Base-by-base conservation (phyloP, 2,329 filamentous ascomycete species). In the Beauveria bassiana region DNA sequence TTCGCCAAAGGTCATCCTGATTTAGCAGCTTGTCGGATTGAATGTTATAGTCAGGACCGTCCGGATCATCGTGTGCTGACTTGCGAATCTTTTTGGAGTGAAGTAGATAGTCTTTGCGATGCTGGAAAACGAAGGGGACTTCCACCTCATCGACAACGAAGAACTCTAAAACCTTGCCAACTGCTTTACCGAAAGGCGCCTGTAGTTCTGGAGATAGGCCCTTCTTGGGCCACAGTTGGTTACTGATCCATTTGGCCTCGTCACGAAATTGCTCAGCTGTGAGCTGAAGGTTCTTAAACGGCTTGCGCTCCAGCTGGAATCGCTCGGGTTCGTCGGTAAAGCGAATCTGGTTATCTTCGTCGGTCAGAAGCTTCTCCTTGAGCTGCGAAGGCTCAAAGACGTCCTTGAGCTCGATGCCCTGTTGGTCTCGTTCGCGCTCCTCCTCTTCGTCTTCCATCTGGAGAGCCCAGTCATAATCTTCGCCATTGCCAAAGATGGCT, bases 301-400 rank as follows among this genome's bases (percentile, higher is more conserved):
- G 85, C 71, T 92, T 92, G 67, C 95, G 87, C 54, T 96, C 91
- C 59, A 99, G 77, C 73, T 99, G 95, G 74, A 96, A 93, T 69
- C 95, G 88, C 75, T 99, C 95, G 1, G 95, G 95, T 67, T 96
- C 88, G 72, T 99, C 95, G 22, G 85, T 87, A 70, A 88, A 86
- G 54, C 95, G 90, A 66, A 99, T 97, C 62, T 86, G 79, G 72
- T 98, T 96, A 73, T 99, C 95, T 65, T 93, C 92, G 62, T 98
- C 95, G 9, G 95, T 99, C 68, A 99, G 84, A 73, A 98, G 89
- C 76, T 91, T 93, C 76, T 99, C 95, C 61, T 89, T 87, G 45
- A 99, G 83, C 73, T 99, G 92, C 3, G 93, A 96, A 0, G 95
- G 95, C 75, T 99, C 95, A 69, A 99, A 99, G 56, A 99, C 93